A percentile compares a stretch with the other conserved stretches of the same genome.
Evolutionary conservation across 1,284 basidiomycete species (phyloP).

Genomic region (Coniferiporia weirii): DNA sequence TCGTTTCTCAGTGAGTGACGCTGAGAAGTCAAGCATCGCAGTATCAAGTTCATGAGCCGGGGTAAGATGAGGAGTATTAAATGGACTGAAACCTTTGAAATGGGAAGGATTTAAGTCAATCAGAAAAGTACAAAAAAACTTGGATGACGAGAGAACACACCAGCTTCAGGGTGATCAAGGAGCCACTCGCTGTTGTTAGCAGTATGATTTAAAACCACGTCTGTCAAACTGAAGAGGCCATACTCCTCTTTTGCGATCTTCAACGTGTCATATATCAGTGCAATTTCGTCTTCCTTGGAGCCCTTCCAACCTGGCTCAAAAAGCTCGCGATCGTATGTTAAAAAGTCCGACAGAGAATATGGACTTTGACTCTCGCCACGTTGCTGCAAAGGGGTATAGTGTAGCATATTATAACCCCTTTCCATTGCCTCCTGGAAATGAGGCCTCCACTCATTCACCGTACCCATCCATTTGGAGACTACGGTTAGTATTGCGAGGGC

Average conservation of each 20-base stretch:
- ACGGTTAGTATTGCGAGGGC: constrained; percentile 83
- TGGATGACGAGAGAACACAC: constrained; percentile 36
- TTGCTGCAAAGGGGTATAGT: constrained; percentile 91
- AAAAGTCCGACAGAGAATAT: constrained; percentile 87
- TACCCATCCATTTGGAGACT: constrained; percentile 97
- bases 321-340: constrained; percentile 72
- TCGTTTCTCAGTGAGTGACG: constrained; percentile 55
- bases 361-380: constrained; percentile 85
- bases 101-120: constrained; percentile 14
- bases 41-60: constrained; percentile 86
- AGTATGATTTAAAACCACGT: constrained; percentile 94
- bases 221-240: constrained; percentile 83
- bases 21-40: constrained; percentile 77
- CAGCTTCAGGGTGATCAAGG: constrained; percentile 90
- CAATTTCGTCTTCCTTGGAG: constrained; percentile 45
- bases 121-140: constrained; percentile 3
- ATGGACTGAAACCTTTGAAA: constrained; percentile 73
- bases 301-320: constrained; percentile 45
- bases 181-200: constrained; percentile 91
- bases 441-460: constrained; percentile 66
- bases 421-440: constrained; percentile 79
- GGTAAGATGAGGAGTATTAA: constrained; percentile 84
- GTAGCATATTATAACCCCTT: constrained; percentile 93
- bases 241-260: constrained; percentile 74
- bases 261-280: constrained; percentile 53